Evolutionary conservation across 257 asterid species (phyloP).

Genomic region (Scutellaria baicalensis): DNA sequence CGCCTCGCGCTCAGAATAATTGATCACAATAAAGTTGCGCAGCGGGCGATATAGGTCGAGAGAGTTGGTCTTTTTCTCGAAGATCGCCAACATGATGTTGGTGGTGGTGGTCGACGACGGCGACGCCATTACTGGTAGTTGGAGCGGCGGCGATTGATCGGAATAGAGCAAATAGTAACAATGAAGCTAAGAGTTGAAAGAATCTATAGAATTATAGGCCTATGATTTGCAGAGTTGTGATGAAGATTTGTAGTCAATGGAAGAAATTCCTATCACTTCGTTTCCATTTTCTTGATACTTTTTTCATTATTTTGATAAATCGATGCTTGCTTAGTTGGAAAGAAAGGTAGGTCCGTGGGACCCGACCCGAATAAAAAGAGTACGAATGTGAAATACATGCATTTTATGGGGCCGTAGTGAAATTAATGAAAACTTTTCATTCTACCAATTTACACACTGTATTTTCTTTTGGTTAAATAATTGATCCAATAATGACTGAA

Average conservation of each 20-base stretch:
- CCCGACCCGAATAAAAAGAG: not conserved
- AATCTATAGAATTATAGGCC: not conserved
- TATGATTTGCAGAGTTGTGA: not conserved
- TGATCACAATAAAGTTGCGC: slow-evolving; percentile 70
- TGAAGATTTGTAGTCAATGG: slow-evolving; percentile 4
- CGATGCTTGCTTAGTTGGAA: slow-evolving; percentile 18
- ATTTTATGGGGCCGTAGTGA: not conserved
- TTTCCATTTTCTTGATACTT: not conserved
- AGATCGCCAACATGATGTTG: slow-evolving; percentile 75
- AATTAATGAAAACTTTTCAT: not conserved
- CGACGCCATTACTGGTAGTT: slow-evolving; percentile 43
- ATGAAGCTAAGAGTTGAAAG: not conserved
- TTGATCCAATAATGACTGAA: too few species aligned
- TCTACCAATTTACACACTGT: not conserved
- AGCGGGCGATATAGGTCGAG: slow-evolving; percentile 84
- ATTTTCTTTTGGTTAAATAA: too few species aligned
- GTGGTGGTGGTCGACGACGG: slow-evolving; percentile 53
- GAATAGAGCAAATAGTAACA: not conserved
- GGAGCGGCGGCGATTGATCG: slow-evolving; percentile 24
- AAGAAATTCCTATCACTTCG: not conserved
- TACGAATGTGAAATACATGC: not conserved
- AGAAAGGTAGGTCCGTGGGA: slow-evolving; percentile 4
- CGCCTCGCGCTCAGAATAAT: slow-evolving; percentile 91
- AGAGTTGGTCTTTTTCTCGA: slow-evolving; percentile 77
- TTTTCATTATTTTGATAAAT: not conserved